These are phyloP conservation scores for Tolypocladium capitatum DNA, from an alignment of 2,329 filamentous ascomycete genomes.

Conservation along the genomic window DNA sequence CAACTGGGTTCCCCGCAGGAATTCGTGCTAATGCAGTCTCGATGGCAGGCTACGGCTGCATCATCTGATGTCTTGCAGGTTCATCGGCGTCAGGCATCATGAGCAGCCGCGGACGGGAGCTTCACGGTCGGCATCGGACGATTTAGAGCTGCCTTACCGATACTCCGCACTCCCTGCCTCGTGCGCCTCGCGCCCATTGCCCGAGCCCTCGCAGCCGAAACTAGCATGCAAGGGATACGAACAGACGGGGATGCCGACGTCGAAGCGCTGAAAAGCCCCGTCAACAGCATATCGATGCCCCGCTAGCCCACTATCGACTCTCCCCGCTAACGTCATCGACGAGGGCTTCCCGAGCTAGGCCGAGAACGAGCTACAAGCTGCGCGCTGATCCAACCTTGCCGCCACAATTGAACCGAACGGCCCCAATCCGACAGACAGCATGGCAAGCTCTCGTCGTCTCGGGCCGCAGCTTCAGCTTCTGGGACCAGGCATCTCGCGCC, in stretches of 20 bases:
- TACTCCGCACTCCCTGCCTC: background rate
- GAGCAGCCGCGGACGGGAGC: no score
- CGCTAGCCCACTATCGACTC: background rate
- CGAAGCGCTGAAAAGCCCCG: background rate
- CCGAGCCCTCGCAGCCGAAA: background rate
- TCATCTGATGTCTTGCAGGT: background rate
- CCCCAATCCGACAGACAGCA: slow-evolving; percentile 2
- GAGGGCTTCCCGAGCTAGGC: background rate
- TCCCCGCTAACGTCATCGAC: background rate
- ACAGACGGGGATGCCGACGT: background rate
- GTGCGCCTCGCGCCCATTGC: no score
- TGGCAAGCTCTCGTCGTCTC: slow-evolving; percentile 12
- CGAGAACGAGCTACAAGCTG: no score
- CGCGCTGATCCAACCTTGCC: background rate
- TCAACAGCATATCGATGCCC: background rate
- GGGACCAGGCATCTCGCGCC: slow-evolving; percentile 9
- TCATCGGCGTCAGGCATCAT: no score
- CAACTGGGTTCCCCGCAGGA: background rate
- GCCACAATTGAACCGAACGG: background rate
- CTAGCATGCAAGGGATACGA: background rate
- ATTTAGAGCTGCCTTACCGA: no score
- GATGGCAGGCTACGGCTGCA: background rate
- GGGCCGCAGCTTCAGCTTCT: slow-evolving; percentile 8
- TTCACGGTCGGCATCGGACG: background rate
- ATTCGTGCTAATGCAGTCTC: background rate